A percentile compares a stretch with the other conserved stretches of the same genome.
These are phyloP conservation scores for Malus orientalis DNA, from an alignment of 306 rosid species.

Conservation along the genomic window DNA sequence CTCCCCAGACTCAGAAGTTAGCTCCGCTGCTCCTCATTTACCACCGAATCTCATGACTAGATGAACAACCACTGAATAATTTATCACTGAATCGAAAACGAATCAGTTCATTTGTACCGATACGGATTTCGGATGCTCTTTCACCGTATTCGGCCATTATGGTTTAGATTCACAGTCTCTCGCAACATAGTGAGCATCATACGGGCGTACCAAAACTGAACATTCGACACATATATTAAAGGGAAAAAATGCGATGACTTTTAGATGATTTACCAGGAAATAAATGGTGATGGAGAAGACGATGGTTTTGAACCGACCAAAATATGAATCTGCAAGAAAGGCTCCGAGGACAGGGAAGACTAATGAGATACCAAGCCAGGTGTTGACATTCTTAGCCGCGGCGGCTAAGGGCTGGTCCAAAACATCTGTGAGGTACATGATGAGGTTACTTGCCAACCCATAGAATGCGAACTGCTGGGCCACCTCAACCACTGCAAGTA, in stretches of 20 bases:
- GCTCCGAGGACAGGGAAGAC: constrained; percentile 56
- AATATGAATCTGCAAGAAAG: constrained; percentile 44
- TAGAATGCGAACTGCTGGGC: constrained; percentile 31
- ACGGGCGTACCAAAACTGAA: not conserved
- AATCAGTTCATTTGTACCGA: no score
- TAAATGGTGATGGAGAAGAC: not conserved
- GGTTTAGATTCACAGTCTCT: no score
- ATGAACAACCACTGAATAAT: no score
- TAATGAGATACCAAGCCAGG: constrained; percentile 47
- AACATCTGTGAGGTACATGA: constrained; percentile 30
- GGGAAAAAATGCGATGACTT: not conserved
- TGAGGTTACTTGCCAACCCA: constrained; percentile 23
- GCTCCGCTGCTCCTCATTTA: no score
- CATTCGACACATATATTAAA: no score
- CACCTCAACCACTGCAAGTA: constrained; percentile 25
- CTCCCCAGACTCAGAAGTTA: no score
- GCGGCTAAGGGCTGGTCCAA: constrained; percentile 33
- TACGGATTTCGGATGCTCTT: no score
- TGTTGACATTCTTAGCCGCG: constrained; percentile 52
- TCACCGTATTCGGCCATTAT: no score
- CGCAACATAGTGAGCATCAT: no score
- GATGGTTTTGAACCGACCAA: constrained; percentile 5
- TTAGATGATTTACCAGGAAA: no score
- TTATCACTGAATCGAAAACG: no score
- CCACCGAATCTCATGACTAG: no score